Evolutionary conservation across 2,329 filamentous ascomycete genomes (phyloP), one percentile per base, ranked within the genome.

Genomic region (Fulvia fulva): DNA sequence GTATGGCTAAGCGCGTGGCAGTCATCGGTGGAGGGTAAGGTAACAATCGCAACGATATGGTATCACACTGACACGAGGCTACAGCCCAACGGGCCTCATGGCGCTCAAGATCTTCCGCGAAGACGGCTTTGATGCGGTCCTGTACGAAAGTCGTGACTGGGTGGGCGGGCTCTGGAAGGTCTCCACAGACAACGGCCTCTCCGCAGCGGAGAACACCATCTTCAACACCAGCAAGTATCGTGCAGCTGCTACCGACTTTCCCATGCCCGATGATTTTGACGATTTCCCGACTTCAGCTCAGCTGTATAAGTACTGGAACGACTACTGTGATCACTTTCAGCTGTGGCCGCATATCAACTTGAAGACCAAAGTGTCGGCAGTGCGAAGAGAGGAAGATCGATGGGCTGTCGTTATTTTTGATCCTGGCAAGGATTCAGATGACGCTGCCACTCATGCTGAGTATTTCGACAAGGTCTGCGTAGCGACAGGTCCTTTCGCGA

Each of bases 111-210:
- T 71, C 6, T 68, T 78, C 11, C 69, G 69, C 8, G 75, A 78
- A 57, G 75, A 76, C 62, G 76, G 76, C 1, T 78, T 78, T 57
- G 65, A 71, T 19, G 76, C 70, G 6, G 74, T 71, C 0, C 61
- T 70, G 0, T 77, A 72, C 55, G 76, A 78, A 64, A 67, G 73
- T 30, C 67, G 74, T 14, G 60, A 60, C 6, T 69, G 71, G 47
- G 73, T 78, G 6, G 76, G 76, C n/a, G 77, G 76, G 0, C 63
- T 79, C 3, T 79, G 76, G 77, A 72, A 73, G 3, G 75, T 72
- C 58, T 71, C 72, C 1, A 65, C 72, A 0, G 72, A 77, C 45
- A 64, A 68, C 11, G 46, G 37, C 1, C 55, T 64, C 43, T 63
- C 60, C 5, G 45, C 49, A 3, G 53, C 61, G 69, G 71, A 64